Percentiles rank a stretch among this genome's conserved stretches.
These are phyloP conservation scores for Penicillium mononematosum DNA, from an alignment of 495 filamentous ascomycete species.

Conservation along the genomic window DNA sequence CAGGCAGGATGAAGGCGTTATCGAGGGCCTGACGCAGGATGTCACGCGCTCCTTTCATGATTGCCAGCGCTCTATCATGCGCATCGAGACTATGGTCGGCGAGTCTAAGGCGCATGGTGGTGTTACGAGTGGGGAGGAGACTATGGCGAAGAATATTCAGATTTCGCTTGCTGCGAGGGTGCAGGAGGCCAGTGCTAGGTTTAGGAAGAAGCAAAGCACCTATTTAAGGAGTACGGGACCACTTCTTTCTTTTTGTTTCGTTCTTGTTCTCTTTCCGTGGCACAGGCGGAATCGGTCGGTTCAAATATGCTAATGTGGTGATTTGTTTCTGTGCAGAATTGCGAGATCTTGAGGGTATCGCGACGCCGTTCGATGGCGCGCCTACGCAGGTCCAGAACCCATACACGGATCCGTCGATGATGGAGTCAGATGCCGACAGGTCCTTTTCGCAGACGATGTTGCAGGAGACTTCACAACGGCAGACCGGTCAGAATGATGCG, in stretches of 20 bases:
- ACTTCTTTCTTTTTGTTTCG: neutral
- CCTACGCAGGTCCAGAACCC: conserved; percentile 64
- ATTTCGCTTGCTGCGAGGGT: conserved; percentile 83
- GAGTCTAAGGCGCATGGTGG: conserved; percentile 66
- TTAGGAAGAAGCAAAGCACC: conserved; percentile 93
- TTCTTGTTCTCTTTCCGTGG: neutral
- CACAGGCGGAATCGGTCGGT: neutral
- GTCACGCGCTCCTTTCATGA: conserved; percentile 87
- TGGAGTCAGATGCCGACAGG: conserved; percentile 88
- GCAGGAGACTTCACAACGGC: conserved; percentile 67
- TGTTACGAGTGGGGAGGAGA: conserved; percentile 78
- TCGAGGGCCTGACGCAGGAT: conserved; percentile 84
- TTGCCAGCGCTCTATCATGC: conserved; percentile 83
- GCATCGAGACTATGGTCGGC: conserved; percentile 79
- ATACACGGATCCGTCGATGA: conserved; percentile 75
- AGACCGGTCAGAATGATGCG: conserved; percentile 73
- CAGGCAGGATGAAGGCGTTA: conserved; percentile 77
- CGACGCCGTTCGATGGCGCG: conserved; percentile 59
- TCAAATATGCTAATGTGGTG: conserved; percentile 11
- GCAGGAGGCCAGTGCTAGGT: conserved; percentile 87
- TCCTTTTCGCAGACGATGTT: conserved; percentile 88
- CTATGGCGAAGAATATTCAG: conserved; percentile 94
- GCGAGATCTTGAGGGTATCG: conserved; percentile 68
- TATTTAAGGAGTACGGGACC: conserved; percentile 80
- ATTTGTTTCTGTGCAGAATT: conserved; percentile 59